Base-by-base conservation (phyloP, 345 rosid genomes). In the Eucalyptus albens region DNA sequence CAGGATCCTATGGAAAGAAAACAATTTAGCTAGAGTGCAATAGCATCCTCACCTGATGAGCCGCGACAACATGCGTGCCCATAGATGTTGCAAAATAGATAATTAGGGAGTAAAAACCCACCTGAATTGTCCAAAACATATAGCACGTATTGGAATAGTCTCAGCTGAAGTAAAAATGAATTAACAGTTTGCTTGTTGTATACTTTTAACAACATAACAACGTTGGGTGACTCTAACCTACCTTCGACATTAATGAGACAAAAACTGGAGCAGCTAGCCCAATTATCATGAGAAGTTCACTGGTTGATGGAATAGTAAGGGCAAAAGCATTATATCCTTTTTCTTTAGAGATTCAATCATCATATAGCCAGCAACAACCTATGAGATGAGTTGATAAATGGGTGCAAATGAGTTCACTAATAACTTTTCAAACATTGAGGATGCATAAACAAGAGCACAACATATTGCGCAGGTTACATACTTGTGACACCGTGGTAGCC, bases 401-500 rank as follows among this genome's bases (percentile, higher is more conserved):
- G 51, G 44, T 69, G 44, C 13, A 69, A 33, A 17, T 33, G 81
- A 69, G 81, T 8, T 69, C 81, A 69, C 44, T 33, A 19, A 72
- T 22, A 72, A 72, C 82, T 72, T 72, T 72, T 22, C 21, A 33
- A 37, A 33, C 7, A 4, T 72, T 19, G 82, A 72, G 60, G 86
- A 87, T 26, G 49, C 13, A 15, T 56, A 77, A 86, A 88, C 44
- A 69, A 88, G 37, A 87, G 42, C 65, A 53, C 59, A 33, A 15
- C 55, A 31, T 24, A 13, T 49, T 5, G 44, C 3, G 44, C 26
- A 47, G 82, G 10, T 9, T 85, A 21, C 92, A 88, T 89, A 94
- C 94, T 55, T 93, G 94, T 33, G 94, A 94, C 33, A 86, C 90
- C 92, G 91, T 93, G n/a, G 94, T 91, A 56, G 94, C 94, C 94